Evolutionary conservation across 2,329 filamentous ascomycete genomes (phyloP).

Genomic region (Akanthomyces uredinophilus): DNA sequence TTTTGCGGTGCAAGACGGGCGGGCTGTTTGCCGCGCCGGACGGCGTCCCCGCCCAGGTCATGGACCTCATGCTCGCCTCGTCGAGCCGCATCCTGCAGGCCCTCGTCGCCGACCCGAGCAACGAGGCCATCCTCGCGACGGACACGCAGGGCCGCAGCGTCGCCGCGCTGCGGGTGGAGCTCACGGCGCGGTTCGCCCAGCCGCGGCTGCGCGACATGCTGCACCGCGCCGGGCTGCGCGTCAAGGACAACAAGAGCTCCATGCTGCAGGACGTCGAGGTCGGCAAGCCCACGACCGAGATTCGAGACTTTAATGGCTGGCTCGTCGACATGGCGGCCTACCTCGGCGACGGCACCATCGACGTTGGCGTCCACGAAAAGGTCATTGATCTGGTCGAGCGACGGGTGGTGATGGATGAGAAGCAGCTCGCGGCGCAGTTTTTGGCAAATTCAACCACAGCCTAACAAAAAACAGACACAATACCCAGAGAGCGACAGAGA

Average conservation of each 20-base stretch:
- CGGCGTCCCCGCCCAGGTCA: conserved; percentile 49
- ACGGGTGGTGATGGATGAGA: conserved; percentile 26
- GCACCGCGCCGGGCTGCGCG: conserved; percentile 41
- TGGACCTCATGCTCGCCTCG: conserved; percentile 68
- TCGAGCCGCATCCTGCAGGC: conserved; percentile 66
- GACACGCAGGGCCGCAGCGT: conserved; percentile 6
- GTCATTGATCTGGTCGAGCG: conserved; percentile 41
- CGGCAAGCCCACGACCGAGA: conserved; percentile 46
- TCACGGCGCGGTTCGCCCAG: conserved; percentile 39
- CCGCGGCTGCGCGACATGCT: conserved; percentile 40
- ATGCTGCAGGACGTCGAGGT: conserved; percentile 56
- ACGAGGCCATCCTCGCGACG: conserved; percentile 32
- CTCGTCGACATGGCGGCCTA: conserved; percentile 42
- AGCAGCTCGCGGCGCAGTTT: conserved; percentile 29
- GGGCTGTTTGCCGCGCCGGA: conserved; percentile 57
- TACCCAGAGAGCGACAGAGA: neutral
- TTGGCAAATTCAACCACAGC: conserved; percentile 15
- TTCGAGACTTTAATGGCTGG: conserved; percentile 57
- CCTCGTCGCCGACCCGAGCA: conserved; percentile 57
- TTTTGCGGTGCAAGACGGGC: conserved; percentile 76
- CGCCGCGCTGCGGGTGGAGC: conserved; percentile 10
- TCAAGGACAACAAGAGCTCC: conserved; percentile 51
- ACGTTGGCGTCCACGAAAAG: conserved; percentile 34
- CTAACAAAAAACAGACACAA: no score
- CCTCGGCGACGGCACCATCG: conserved; percentile 24